These are phyloP conservation scores for Barbarea vulgaris DNA, from an alignment of 345 rosid genomes.

Conservation along the genomic window DNA sequence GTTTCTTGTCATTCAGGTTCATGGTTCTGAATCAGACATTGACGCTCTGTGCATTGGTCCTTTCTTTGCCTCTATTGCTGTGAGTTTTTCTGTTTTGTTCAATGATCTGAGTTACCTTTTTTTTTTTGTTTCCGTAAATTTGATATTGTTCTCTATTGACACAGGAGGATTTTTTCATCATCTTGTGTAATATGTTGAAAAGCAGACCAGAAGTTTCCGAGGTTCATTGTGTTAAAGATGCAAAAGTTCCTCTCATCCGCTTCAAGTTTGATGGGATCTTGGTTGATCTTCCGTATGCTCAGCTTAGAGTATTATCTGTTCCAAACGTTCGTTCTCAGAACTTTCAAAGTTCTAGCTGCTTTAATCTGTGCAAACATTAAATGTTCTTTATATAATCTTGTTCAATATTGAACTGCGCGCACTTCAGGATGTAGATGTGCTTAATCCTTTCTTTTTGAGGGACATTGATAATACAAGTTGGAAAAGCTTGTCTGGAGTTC, in stretches of 20 bases:
- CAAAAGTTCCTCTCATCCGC: conserved; percentile 58
- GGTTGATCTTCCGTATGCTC: conserved; percentile 62
- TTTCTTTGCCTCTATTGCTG: conserved; percentile 52
- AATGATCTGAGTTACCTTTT: background rate
- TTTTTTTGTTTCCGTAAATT: background rate
- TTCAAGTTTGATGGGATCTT: conserved; percentile 60
- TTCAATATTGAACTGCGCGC: background rate
- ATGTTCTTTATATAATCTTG: background rate
- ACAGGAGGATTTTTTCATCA: conserved; percentile 63
- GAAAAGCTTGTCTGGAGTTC: conserved; percentile 65
- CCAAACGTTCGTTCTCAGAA: conserved; percentile 45
- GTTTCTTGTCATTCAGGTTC: conserved; percentile 44
- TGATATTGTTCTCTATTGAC: conserved; percentile 15
- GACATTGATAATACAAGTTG: conserved; percentile 59
- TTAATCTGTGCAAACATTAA: background rate
- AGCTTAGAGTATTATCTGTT: conserved; percentile 46
- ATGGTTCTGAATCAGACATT: conserved; percentile 63
- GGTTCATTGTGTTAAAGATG: conserved; percentile 52
- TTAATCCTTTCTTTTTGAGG: conserved; percentile 47
- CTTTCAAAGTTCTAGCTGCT: background rate
- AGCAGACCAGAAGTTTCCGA: conserved; percentile 47
- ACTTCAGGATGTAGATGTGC: conserved; percentile 55
- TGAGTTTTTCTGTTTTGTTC: conserved; percentile 34
- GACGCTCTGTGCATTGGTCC: conserved; percentile 64
- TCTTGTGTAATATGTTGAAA: conserved; percentile 51